A percentile compares a stretch with the other conserved stretches of the same genome.
phyloP scores from a whole-genome alignment of 805 yeast genomes.

The Torulaspora delbrueckii region DNA sequence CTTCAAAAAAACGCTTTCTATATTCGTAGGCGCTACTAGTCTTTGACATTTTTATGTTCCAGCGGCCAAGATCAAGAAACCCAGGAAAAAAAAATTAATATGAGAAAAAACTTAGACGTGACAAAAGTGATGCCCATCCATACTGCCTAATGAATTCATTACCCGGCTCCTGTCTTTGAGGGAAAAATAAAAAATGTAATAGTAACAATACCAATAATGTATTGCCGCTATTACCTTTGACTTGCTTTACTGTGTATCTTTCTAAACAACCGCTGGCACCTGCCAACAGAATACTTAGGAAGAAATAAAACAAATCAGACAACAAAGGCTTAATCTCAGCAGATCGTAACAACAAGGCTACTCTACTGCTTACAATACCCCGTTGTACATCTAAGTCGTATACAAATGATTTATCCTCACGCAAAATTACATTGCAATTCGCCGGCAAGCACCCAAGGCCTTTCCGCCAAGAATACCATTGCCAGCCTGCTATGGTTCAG shows the following conservation, averaged over 20 bases:
- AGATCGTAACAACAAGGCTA: conserved; percentile 11
- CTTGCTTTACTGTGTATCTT: not conserved
- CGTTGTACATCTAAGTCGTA: conserved; percentile 38
- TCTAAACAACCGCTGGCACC: conserved; percentile 11
- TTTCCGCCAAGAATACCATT: conserved; percentile 38
- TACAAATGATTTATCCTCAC: conserved; percentile 47
- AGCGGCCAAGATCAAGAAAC: too few relatives aligned
- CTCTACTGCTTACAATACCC: conserved; percentile 14
- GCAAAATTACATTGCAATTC: conserved; percentile 42
- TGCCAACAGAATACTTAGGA: conserved; percentile 9
- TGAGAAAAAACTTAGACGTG: too few relatives aligned
- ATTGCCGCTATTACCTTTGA: not conserved
- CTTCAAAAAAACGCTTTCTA: not conserved
- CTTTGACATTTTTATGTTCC: too few relatives aligned
- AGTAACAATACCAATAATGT: not conserved
- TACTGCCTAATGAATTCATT: conserved; percentile 1
- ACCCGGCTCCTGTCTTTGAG: conserved; percentile 1
- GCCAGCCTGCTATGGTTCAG: conserved; percentile 42
- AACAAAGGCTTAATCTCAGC: conserved; percentile 18
- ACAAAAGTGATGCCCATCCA: too few relatives aligned
- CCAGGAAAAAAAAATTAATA: too few relatives aligned
- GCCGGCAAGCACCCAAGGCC: conserved; percentile 40
- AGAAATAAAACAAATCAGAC: conserved; percentile 22
- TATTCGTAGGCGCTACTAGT: too few relatives aligned
- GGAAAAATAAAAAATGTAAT: not conserved